Conservation (phyloP, 169 alveolate species). For the Plasmodium malariae region DNA sequence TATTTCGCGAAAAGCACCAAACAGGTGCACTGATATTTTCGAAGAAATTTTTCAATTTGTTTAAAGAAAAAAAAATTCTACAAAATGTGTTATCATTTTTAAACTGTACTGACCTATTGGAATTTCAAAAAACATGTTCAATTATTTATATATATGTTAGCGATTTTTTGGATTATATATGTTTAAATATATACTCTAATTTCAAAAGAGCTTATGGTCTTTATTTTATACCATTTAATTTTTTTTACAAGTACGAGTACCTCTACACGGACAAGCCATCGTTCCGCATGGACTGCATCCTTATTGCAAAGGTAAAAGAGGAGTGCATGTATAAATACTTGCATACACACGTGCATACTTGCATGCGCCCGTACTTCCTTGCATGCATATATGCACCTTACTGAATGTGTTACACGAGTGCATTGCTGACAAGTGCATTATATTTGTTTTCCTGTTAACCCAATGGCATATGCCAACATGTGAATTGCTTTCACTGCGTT, state of each 20-base stretch:
- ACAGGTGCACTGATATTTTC: background rate
- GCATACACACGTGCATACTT: too few species aligned
- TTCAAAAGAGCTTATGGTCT: conserved; percentile 17
- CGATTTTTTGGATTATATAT: conserved; percentile 65
- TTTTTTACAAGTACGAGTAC: conserved; percentile 49
- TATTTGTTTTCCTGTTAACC: too few species aligned
- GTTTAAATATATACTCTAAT: conserved; percentile 52
- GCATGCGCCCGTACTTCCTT: background rate
- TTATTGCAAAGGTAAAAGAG: conserved; percentile 62
- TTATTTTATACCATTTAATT: conserved; percentile 60
- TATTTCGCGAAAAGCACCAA: background rate
- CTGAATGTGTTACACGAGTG: background rate
- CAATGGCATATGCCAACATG: too few species aligned
- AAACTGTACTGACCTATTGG: conserved; percentile 51
- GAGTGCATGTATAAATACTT: too few species aligned
- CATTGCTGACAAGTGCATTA: too few species aligned
- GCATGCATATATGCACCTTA: background rate
- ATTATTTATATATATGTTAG: conserved; percentile 44
- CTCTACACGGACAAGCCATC: conserved; percentile 74
- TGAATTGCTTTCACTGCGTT: too few species aligned
- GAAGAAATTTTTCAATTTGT: conserved; percentile 22
- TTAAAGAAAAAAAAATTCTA: conserved; percentile 42
- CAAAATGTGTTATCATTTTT: conserved; percentile 68
- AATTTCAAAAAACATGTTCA: conserved; percentile 67
- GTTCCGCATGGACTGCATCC: conserved; percentile 59